These are phyloP conservation scores for Trichophyton mentagrophytes DNA, from an alignment of 2,329 filamentous ascomycete genomes.

Conservation along the genomic window DNA sequence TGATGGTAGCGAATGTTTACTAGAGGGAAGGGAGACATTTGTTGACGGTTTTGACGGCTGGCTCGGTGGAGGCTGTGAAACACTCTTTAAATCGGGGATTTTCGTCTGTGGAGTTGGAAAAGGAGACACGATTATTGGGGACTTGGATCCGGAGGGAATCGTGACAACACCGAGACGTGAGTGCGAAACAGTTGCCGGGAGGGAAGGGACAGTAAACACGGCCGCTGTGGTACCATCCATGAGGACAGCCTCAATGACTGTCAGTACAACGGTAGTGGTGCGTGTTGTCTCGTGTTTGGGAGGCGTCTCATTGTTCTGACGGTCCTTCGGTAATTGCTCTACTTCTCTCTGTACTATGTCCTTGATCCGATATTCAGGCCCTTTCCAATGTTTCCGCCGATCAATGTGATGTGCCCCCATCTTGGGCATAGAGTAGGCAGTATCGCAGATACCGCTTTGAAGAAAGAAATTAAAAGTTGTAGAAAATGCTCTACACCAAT, in stretches of 20 bases:
- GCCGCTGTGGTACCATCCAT: constrained; percentile 16
- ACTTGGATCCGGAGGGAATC: constrained; percentile 14
- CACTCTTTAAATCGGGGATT: background rate
- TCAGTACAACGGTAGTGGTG: constrained; percentile 14
- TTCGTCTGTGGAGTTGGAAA: constrained; percentile 4
- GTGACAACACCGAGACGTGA: constrained; percentile 15
- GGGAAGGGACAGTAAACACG: constrained; percentile 16
- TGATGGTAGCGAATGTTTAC: background rate
- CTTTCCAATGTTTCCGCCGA: background rate
- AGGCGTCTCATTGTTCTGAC: background rate
- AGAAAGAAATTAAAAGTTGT: background rate
- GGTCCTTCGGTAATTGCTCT: background rate
- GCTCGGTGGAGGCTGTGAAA: background rate
- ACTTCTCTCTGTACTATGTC: background rate
- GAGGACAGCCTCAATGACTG: constrained; percentile 16
- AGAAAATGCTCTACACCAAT: background rate
- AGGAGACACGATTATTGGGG: constrained; percentile 9
- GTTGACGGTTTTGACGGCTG: background rate
- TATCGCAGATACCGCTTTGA: background rate
- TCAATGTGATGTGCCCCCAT: background rate
- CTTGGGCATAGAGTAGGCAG: background rate
- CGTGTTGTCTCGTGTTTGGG: background rate
- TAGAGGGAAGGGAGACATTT: background rate
- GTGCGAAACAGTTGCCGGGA: constrained; percentile 18
- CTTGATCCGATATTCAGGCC: background rate